Conservation (phyloP, 2,329 filamentous ascomycete genomes). For the Alternaria sp. region DNA sequence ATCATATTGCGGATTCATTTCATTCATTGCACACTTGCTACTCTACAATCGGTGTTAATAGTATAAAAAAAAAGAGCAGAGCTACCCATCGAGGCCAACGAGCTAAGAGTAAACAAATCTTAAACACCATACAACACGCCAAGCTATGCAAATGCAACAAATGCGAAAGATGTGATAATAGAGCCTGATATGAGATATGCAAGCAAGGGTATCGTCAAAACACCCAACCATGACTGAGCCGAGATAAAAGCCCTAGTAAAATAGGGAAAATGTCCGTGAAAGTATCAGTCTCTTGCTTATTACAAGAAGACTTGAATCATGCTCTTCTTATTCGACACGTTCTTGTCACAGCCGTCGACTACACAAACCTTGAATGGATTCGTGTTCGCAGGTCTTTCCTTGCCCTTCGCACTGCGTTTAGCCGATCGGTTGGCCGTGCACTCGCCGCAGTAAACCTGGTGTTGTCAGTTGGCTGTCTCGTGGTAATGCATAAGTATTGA, state of each 20-base stretch:
- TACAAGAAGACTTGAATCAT: conserved; percentile 57
- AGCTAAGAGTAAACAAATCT: not conserved
- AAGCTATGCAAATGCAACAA: conserved; percentile 33
- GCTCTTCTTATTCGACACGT: conserved; percentile 39
- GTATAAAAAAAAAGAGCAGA: not conserved
- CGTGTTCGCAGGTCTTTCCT: conserved; percentile 44
- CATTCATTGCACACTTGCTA: not conserved
- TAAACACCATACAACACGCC: conserved; percentile 19
- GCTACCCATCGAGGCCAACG: not conserved
- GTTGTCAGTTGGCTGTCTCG: not conserved
- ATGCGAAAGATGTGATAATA: conserved; percentile 1
- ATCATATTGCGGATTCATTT: not conserved
- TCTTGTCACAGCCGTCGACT: conserved; percentile 55
- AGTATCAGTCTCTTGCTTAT: not conserved
- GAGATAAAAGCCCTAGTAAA: not conserved
- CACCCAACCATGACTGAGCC: conserved; percentile 14
- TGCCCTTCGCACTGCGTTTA: conserved; percentile 53
- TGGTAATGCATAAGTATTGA: conserved; percentile 22
- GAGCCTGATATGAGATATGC: not conserved
- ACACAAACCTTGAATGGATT: conserved; percentile 57
- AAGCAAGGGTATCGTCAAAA: conserved; percentile 24
- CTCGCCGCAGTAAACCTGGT: conserved; percentile 63
- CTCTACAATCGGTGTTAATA: too few species aligned
- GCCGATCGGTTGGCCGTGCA: conserved; percentile 56
- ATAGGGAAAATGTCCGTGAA: not conserved